Evolutionary conservation across 139 green algal genomes (phyloP), one percentile per base, ranked within the genome.

Genomic region (Tetradesmus lagerheimii): DNA sequence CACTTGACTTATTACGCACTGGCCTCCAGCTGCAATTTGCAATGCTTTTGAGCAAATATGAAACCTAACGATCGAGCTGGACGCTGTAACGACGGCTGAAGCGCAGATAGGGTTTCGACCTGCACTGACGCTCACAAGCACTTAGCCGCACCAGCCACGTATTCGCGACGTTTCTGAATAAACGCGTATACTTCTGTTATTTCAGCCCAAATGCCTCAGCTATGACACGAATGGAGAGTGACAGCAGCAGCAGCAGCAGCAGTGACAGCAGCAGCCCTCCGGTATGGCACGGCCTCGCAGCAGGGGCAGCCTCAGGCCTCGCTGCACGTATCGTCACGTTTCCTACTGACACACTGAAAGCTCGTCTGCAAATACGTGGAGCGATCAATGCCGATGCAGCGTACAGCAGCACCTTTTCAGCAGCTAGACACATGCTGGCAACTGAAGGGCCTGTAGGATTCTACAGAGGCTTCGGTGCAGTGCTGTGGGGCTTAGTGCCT

Each of bases 341-440:
- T 80, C 95, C 96, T 16, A 85, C 94, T 8, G 96, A 98, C 85
- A 97, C 95, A 1, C 71, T 98, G 57, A 98, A 98, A 74, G 94
- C 95, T 0, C 80, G 38, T 83, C 85, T 41, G 45, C 91, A 39
- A 37, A 43, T 37, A 57, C 76, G 80, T 75, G 91, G 88, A 1
- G 79, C 53, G 2, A n/a, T 87, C n/a, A 47, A 62, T n/a, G 89
- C 37, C 27, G 45, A 80, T 35, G 23, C 25, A 2, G 34, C 27
- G 16, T 92, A 88, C 64, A 47, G 75, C 53, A 62, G 43, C 43
- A 85, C 35, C 15, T 50, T 37, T 2, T 37, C 77, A 43, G 85
- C 84, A 9, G 39, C 89, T 12, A 62, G 74, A 11, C 39, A 79
- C 80, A 84, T 93, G 57, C 62, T 87, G 67, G 16, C 18, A 9